Evolutionary conservation across 2,329 filamentous ascomycete species (phyloP), one percentile per base, ranked within the genome.

Genomic region (Biscogniauxia sp.): DNA sequence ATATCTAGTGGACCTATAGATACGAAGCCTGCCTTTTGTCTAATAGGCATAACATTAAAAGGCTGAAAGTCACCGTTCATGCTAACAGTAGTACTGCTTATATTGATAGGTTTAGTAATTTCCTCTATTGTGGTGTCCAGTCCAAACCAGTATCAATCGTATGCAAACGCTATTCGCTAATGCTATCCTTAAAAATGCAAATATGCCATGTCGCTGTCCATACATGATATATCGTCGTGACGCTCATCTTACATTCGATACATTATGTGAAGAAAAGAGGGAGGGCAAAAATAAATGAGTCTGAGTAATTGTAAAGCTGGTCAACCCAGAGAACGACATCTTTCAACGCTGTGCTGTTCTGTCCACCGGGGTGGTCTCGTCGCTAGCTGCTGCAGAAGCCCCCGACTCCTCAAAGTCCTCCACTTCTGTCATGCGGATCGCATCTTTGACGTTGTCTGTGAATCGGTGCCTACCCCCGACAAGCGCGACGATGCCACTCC

Each of bases 401-500:
- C 63, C 63, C 7, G 63, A 61, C 49, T 58, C 55, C 41, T 69
- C 63, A 23, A 66, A 63, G 17, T 70, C 84, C 73, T 92, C 88
- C 9, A 87, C 80, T 77, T 97, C 93, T 0, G 90, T 92, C 79
- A 93, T 79, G 56, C 88, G 84, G 68, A 99, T 75, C 1, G 95
- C 95, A 73, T 96, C 91, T 56, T 93, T 88, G 1, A 98, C 93
- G 66, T 91, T 89, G 23, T 84, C 82, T 8, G 96, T 90, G 75
- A 97, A 97, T 68, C 95, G 88, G 1, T 81, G 75, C 71, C 85
- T 81, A 0, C 93, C 94, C 2, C 94, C 94, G 60, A 89, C 91
- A 56, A 90, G 80, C 1, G 92, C 91, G 1, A 97, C 85, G 66
- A 99, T 97, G 3, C 95, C 94, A 67, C 90, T 93, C 57, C 84